Percentiles rank a stretch among this genome's conserved stretches.
These are phyloP conservation scores for Waltergamsia citrina DNA, from an alignment of 2,329 filamentous ascomycete species.

Conservation along the genomic window DNA sequence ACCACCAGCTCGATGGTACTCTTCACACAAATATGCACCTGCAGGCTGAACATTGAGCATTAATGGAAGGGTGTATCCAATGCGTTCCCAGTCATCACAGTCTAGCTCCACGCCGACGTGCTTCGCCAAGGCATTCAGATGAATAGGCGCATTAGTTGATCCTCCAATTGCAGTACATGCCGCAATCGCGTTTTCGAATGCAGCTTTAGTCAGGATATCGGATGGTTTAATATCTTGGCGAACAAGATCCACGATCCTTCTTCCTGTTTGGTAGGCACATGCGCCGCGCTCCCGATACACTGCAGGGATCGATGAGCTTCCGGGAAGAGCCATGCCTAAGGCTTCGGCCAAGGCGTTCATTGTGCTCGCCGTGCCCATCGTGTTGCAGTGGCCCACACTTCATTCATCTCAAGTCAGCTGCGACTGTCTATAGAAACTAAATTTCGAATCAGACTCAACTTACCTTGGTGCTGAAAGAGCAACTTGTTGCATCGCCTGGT, in stretches of 20 bases:
- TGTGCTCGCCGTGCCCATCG: slow-evolving; percentile 44
- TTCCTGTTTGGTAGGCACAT: slow-evolving; percentile 36
- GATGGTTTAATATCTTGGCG: slow-evolving; percentile 35
- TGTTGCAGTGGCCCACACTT: slow-evolving; percentile 40
- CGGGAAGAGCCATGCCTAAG: slow-evolving; percentile 41
- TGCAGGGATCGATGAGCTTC: slow-evolving; percentile 39
- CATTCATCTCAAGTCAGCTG: no score
- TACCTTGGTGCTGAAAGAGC: no score
- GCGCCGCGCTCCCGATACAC: slow-evolving; percentile 36
- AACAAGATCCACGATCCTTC: slow-evolving; percentile 40
- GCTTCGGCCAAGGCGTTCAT: slow-evolving; percentile 44
- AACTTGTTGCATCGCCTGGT: no score
- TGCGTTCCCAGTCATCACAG: slow-evolving; percentile 42
- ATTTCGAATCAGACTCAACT: no score
- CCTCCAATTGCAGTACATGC: slow-evolving; percentile 46
- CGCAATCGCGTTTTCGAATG: slow-evolving; percentile 47
- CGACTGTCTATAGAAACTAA: no score
- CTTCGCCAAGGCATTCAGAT: slow-evolving; percentile 43
- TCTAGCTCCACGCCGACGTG: slow-evolving; percentile 40
- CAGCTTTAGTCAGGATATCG: slow-evolving; percentile 43
- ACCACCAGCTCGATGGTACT: slow-evolving; percentile 43
- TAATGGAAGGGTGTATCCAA: slow-evolving; percentile 39
- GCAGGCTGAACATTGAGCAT: slow-evolving; percentile 46
- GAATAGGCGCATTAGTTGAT: slow-evolving; percentile 47
- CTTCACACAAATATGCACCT: slow-evolving; percentile 41